phyloP scores from a whole-genome alignment of 73 alveolate genomes.

The Paramecium caudatum region DNA sequence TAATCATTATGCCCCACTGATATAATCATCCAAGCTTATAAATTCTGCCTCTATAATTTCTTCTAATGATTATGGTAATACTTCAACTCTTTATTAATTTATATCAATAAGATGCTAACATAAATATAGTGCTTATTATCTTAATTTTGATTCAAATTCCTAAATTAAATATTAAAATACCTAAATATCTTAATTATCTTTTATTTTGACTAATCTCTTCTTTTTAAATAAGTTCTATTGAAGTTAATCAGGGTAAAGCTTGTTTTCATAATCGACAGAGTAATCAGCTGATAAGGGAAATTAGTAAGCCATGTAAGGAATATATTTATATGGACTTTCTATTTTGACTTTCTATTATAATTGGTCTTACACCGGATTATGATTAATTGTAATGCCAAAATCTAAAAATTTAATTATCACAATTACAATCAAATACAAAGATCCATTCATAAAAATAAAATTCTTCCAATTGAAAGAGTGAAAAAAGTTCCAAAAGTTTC shows the following conservation, averaged over 20 bases:
- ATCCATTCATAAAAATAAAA: slow-evolving; percentile 77
- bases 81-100: slow-evolving; percentile 65
- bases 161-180: neutral
- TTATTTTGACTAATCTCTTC: slow-evolving; percentile 53
- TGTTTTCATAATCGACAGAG: slow-evolving; percentile 69
- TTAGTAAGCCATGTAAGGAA: slow-evolving; percentile 53
- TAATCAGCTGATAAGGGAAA: slow-evolving; percentile 35
- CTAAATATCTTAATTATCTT: slow-evolving; percentile 23
- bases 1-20: neutral
- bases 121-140: slow-evolving; percentile 63
- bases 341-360: slow-evolving; percentile 37
- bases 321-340: slow-evolving; percentile 69
- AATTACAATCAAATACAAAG: slow-evolving; percentile 76
- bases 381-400: slow-evolving; percentile 36
- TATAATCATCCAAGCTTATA: slow-evolving; percentile 51
- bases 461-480: slow-evolving; percentile 71
- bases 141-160: slow-evolving; percentile 58
- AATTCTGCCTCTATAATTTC: slow-evolving; percentile 42
- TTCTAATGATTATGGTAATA: slow-evolving; percentile 30
- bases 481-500: slow-evolving; percentile 65
- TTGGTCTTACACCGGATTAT: neutral
- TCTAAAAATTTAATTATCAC: neutral
- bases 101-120: slow-evolving; percentile 75
- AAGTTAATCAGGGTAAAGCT: slow-evolving; percentile 5
- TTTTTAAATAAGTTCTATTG: slow-evolving; percentile 52